Evolutionary conservation across 179 eudicot genomes (phyloP).

Genomic region (Beta macrorhiza): DNA sequence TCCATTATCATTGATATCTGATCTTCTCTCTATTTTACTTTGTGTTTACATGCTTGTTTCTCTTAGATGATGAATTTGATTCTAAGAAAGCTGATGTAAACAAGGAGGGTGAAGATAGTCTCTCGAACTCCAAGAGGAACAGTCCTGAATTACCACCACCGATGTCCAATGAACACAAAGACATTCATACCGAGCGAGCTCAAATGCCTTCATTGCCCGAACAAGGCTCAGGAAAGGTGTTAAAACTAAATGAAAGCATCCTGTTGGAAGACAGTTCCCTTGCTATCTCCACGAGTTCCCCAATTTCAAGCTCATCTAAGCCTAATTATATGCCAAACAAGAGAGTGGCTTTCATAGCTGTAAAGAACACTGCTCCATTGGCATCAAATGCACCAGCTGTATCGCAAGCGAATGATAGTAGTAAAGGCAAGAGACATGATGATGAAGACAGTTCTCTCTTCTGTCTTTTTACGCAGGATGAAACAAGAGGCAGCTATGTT

Average conservation of each 20-base stretch:
- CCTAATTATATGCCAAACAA: constrained; percentile 17
- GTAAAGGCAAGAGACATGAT: no score
- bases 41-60: neutral
- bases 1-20: neutral
- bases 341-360: no score
- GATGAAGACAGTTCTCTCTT: no score
- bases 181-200: constrained; percentile 20
- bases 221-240: constrained; percentile 22
- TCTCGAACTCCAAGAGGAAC: constrained; percentile 16
- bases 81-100: constrained; percentile 28
- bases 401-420: no score
- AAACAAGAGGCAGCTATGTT: no score
- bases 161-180: constrained; percentile 6
- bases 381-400: no score
- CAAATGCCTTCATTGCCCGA: constrained; percentile 16
- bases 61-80: constrained; percentile 38
- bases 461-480: no score
- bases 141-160: constrained; percentile 16
- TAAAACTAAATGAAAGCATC: constrained; percentile 24
- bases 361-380: no score
- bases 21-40: neutral
- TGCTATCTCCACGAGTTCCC: constrained; percentile 29
- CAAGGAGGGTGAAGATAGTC: constrained; percentile 18
- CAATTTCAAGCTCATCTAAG: constrained; percentile 22
- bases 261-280: neutral